Evolutionary conservation across 495 filamentous ascomycete species (phyloP).

Genomic region (Chaetomium cochliodes): DNA sequence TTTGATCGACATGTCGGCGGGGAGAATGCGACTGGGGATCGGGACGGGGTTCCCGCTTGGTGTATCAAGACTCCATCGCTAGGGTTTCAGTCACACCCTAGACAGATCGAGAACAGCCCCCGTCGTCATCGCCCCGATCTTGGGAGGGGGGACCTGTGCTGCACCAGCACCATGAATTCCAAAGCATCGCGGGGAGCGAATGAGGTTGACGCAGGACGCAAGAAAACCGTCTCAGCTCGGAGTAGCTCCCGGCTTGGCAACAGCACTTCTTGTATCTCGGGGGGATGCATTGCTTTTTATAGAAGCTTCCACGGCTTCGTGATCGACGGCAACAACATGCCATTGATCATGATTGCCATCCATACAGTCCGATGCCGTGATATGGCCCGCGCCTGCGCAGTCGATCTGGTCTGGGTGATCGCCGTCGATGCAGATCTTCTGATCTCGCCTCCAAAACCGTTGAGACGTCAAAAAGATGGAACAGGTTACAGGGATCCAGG

Average conservation of each 20-base stretch:
- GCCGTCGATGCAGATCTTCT: conserved; percentile 12
- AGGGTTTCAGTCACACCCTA: neutral
- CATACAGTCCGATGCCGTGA: neutral
- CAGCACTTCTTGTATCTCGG: neutral
- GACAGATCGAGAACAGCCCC: neutral
- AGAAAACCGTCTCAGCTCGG: neutral
- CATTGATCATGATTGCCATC: neutral
- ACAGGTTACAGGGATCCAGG: neutral
- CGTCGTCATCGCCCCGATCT: neutral
- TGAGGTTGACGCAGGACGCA: neutral
- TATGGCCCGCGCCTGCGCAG: neutral
- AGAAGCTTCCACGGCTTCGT: conserved; percentile 9
- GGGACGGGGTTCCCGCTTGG: neutral
- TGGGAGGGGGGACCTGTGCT: neutral
- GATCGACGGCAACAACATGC: conserved; percentile 10
- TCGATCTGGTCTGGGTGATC: conserved; percentile 15
- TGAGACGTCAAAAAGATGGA: conserved; percentile 3
- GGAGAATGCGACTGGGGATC: neutral
- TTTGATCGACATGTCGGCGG: neutral
- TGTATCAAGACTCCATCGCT: neutral
- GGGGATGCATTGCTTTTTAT: neutral
- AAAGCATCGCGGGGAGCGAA: neutral
- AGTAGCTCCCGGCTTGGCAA: neutral
- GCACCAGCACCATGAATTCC: neutral
- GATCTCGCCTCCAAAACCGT: neutral